Base-by-base conservation (phyloP, 192 early-diverging fungal genomes). In the Thamnidium elegans region DNA sequence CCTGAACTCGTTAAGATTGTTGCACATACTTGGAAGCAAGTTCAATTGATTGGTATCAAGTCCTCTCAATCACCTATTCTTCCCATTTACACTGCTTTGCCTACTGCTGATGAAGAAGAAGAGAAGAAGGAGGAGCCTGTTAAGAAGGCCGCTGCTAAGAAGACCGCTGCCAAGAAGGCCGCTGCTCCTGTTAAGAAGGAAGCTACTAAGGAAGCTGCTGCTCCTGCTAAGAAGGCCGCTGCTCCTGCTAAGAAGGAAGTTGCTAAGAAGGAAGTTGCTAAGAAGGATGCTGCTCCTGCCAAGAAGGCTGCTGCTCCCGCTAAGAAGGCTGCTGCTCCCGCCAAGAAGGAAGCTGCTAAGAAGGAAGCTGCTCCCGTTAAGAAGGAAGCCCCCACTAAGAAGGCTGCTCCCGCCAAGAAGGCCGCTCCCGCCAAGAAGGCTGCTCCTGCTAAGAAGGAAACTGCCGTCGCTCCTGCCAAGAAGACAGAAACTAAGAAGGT, bases 31-130 rank as follows among this genome's bases (percentile, higher is more conserved):
- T 94, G 93, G 93, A 80, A 79, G 46, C 94, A 96, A 77, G 84
- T 98, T 59, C 89, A 86, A 74, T 82, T 89, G 6, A 81, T 98
- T 50, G 74, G 85, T 51, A 69, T 98, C 74, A 96, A 95, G 76
- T 86, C 92, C 7, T 78, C 72, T 53, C 78, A 81, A 19, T 92
- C 93, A 13, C 75, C 85, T 30, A 76, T 86, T 20, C 79, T 98
- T 62, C 96, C 96, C 1, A 79, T 98, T 46, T 96, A 79, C 75
- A 87, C 84, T 68, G 74, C 87, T 20, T 72, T 90, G 6, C 85
- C 88, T 13, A 20, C 34, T 10, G 10, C 1, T 39, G 58, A 59
- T 44, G 7, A 39, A 7, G 9, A 7, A 7, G 10, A 52, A 9
- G 31, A 54, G 15, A 1, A 23, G 23, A 30, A 54, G 31, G n/a